These are phyloP conservation scores for Iris pallida DNA, from an alignment of 116 monocot species.

Conservation along the genomic window DNA sequence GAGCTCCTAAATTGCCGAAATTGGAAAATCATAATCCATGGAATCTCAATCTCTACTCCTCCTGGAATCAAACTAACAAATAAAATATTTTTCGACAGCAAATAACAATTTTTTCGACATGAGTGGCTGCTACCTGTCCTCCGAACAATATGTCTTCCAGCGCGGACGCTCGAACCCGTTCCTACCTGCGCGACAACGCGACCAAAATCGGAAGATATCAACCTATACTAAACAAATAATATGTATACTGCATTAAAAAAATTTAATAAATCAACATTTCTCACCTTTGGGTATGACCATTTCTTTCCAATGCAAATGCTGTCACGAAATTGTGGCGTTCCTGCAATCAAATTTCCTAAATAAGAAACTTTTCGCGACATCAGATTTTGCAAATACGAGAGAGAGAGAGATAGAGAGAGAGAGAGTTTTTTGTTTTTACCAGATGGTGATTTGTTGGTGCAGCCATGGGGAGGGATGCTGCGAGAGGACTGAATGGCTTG, in stretches of 20 bases:
- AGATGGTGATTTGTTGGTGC: background rate
- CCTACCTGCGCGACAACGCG: slow-evolving; percentile 18
- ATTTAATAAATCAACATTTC: background rate
- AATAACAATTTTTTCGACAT: too few relatives aligned
- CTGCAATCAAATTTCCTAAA: background rate
- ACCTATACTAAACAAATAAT: background rate
- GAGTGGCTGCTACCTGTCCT: slow-evolving; percentile 9
- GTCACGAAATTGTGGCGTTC: background rate
- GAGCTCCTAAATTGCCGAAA: background rate
- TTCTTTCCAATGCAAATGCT: slow-evolving; percentile 1
- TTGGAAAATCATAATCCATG: background rate
- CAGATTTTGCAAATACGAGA: background rate
- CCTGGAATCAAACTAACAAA: background rate
- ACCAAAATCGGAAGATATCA: background rate
- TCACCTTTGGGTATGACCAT: background rate
- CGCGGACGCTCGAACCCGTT: slow-evolving; percentile 17
- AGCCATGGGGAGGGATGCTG: background rate
- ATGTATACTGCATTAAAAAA: background rate
- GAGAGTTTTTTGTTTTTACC: background rate
- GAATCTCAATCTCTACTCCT: background rate
- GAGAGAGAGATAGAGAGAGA: background rate
- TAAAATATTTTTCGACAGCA: too few relatives aligned
- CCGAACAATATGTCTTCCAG: slow-evolving; percentile 7
- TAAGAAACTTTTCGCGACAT: too few relatives aligned
- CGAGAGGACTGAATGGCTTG: slow-evolving; percentile 5